Conservation (phyloP, 495 filamentous ascomycete genomes). For the Penicillium desertorum region DNA sequence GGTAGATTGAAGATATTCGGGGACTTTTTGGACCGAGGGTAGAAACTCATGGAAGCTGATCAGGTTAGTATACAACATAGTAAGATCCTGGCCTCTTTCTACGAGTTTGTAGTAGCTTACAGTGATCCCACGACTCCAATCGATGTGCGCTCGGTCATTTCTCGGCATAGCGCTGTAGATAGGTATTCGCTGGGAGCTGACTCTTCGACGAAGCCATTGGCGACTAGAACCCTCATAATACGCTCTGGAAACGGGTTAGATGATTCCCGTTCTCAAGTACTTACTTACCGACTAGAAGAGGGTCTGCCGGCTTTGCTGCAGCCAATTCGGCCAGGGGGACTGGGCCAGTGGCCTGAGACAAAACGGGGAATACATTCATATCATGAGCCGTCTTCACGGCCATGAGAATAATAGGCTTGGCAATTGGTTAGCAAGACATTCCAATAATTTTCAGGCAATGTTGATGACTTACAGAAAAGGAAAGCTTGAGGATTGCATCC, state of each 20-base stretch:
- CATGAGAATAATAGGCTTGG: conserved; percentile 25
- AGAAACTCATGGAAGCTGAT: conserved; percentile 18
- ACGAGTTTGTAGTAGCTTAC: conserved; percentile 8
- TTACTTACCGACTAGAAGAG: conserved; percentile 20
- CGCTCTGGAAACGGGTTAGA: conserved; percentile 14
- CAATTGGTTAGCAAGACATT: neutral
- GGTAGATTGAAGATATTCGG: conserved; percentile 22
- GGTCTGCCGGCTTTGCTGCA: conserved; percentile 21
- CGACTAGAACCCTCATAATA: conserved; percentile 25
- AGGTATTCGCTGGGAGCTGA: conserved; percentile 16
- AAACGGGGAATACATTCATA: conserved; percentile 20
- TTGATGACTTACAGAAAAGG: conserved; percentile 14
- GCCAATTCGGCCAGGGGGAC: conserved; percentile 18
- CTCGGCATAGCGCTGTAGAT: conserved; percentile 16
- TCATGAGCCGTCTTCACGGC: conserved; percentile 27
- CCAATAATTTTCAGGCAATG: neutral
- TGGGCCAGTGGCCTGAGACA: conserved; percentile 15
- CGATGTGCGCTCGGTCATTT: conserved; percentile 22
- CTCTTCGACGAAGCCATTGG: conserved; percentile 17
- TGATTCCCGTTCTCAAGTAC: no score
- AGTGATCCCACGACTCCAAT: conserved; percentile 22
- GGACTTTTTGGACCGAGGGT: conserved; percentile 20
- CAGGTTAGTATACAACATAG: neutral
- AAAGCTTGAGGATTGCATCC: conserved; percentile 24
- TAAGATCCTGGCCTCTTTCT: no score